phyloP scores from a whole-genome alignment of 2,329 filamentous ascomycete genomes.

The Beauveria pseudobassiana region DNA sequence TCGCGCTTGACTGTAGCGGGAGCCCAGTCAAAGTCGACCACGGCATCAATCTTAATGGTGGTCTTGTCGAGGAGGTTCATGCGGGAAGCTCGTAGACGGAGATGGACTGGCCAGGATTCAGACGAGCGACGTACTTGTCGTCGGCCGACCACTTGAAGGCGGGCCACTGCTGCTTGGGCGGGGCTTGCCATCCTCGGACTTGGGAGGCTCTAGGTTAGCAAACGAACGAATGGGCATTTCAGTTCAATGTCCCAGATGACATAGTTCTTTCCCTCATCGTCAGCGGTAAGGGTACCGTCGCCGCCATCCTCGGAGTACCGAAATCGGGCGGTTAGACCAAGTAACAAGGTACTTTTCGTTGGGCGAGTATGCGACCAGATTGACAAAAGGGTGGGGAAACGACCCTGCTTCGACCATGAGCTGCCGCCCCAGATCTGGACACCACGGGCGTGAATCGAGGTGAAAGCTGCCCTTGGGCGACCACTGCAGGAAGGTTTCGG shows the following conservation, averaged over 20 bases:
- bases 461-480: slow-evolving; percentile 87
- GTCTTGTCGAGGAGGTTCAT: slow-evolving; percentile 90
- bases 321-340: slow-evolving; percentile 91
- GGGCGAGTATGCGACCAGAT: slow-evolving; percentile 93
- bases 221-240: slow-evolving; percentile 88
- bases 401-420: slow-evolving; percentile 82
- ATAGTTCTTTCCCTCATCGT: slow-evolving; percentile 99
- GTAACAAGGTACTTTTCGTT: slow-evolving; percentile 89
- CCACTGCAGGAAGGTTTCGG: slow-evolving; percentile 97
- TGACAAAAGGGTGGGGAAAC: slow-evolving; percentile 92
- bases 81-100: slow-evolving; percentile 79
- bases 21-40: slow-evolving; percentile 97
- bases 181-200: slow-evolving; percentile 52
- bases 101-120: slow-evolving; percentile 82
- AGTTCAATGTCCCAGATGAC: slow-evolving; percentile 94
- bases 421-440: slow-evolving; percentile 94
- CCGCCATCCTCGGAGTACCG: slow-evolving; percentile 82
- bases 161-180: slow-evolving; percentile 91
- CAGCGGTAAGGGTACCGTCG: slow-evolving; percentile 73
- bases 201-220: slow-evolving; percentile 74
- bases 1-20: slow-evolving; percentile 76
- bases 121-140: slow-evolving; percentile 90
- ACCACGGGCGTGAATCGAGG: slow-evolving; percentile 91
- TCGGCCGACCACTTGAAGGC: slow-evolving; percentile 99
- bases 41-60: slow-evolving; percentile 90